Evolutionary conservation across 2,329 filamentous ascomycete species (phyloP), one percentile per base, ranked within the genome.

Genomic region (Clarireedia homoeocarpa): DNA sequence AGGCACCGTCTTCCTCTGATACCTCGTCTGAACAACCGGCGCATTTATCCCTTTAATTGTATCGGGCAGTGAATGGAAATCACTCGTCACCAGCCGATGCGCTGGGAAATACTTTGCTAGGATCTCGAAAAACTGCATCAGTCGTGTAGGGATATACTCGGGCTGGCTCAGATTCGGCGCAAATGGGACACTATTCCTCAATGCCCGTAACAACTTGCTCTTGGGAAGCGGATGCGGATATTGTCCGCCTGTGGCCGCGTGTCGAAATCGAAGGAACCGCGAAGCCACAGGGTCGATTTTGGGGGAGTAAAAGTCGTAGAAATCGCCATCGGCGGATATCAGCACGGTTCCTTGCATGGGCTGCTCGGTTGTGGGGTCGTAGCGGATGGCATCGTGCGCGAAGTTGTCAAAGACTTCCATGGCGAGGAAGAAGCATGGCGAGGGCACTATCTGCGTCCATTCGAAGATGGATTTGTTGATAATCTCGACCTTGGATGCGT

Each of bases 401-500:
- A 99, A 97, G 74, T 99, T 99, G 76, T 99, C 94, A 68, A 96
- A 96, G 62, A 99, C 94, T 73, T 99, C 94, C 73, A 99, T 87
- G 46, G 92, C 94, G 44, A 99, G 82, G 77, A 99, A 97, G 78
- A 95, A 99, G 75, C 94, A 97, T 0, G 92, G 94, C 2, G 86
- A 88, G 7, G 90, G 86, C n/a, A 96, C 89, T 63, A 88, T 89
- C 48, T 82, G 82, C 62, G 86, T 77, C 92, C 94, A 99, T 71
- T 96, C 90, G 69, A 99, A 97, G 69, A 99, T 88, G 67, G 89
- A 95, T 64, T 84, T 83, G 74, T 97, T 96, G 73, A 97, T 85
- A 70, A 99, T 96, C 66, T 96, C 89, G 55, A 97, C 91, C 67
- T 91, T 92, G 68, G 85, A 85, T 3, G 79, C 74, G 72, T 99